Conservation (phyloP, 768 basidiomycete species). For the Lyophyllum decastes region DNA sequence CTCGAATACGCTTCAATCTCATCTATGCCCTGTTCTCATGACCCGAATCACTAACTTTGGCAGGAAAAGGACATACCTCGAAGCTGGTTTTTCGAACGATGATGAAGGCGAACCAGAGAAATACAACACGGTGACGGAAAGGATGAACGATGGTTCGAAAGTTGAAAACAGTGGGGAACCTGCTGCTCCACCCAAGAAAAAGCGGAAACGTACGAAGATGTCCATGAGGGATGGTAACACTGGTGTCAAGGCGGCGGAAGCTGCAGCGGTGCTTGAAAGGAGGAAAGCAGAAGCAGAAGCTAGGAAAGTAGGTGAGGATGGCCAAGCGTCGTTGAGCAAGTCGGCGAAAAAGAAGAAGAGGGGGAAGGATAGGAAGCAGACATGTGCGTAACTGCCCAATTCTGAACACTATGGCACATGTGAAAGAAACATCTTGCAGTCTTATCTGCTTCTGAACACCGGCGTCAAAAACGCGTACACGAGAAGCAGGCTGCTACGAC, state of each 20-base stretch:
- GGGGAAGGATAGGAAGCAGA: constrained; percentile 31
- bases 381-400: constrained; percentile 27
- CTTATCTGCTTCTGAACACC: constrained; percentile 45
- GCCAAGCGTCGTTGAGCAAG: constrained; percentile 17
- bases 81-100: constrained; percentile 52
- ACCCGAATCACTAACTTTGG: constrained; percentile 76
- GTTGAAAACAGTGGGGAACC: constrained; percentile 10
- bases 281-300: constrained; percentile 9
- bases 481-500: constrained; percentile 59
- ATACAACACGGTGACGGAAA: constrained; percentile 4
- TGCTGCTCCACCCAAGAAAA: constrained; percentile 49
- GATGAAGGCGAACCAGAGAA: constrained; percentile 16
- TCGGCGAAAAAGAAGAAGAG: constrained; percentile 33
- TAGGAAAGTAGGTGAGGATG: constrained; percentile 18
- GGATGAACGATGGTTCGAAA: constrained; percentile 1
- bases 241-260: constrained; percentile 26
- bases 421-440: constrained; percentile 3
- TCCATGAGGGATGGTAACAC: constrained; percentile 41
- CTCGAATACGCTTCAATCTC: not conserved
- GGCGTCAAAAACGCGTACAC: constrained; percentile 65
- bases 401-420: not conserved
- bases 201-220: constrained; percentile 56
- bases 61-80: constrained; percentile 70
- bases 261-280: constrained; percentile 14
- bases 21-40: constrained; percentile 39